Evolutionary conservation across 805 yeast genomes (phyloP), one percentile per base, ranked within the genome.

Genomic region (Metschnikowia rubicola): DNA sequence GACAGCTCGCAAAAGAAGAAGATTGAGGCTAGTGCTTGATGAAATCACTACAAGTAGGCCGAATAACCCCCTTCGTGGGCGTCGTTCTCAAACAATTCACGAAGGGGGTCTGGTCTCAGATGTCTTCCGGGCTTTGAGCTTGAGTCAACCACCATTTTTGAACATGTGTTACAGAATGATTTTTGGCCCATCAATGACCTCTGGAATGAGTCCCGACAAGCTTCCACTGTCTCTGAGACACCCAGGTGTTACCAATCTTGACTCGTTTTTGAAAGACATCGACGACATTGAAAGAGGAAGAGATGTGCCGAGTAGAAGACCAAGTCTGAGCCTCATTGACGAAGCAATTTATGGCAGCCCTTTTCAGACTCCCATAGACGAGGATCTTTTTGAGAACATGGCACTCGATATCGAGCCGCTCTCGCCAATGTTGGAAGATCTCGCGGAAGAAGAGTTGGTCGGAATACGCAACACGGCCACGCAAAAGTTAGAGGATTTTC

Each of bases 261-360:
- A 47, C 12, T 44, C 54, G 2, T 41, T 41, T 21, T 41, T 41
- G 37, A 37, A 38, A 19, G 49, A 41, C 8, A 41, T 46, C 17
- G 49, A 46, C 17, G 58, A 53, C 8, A 43, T 54, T 17, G 58
- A 55, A 33, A 40, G 48, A 3, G 58, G 57, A 8, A 50, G 58
- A 46, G 38, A 54, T 35, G 38, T 43, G 7, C 39, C 44, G 3
- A 41, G 41, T 30, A 40, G 49, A 26, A 37, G 54, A 19, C 48
- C 49, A 8, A 50, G 54, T 33, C 51, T 50, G 51, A 50, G 51
- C 26, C 35, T 50, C 19, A 21, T 30, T 2, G 45, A 37, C 11
- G 46, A 39, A 6, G 13, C 31, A 2, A 26, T 44, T 10, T 19
- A 33, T 8, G 39, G 31, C 3, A 29, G 40, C 9, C 46, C 41